These are phyloP conservation scores for Coemansia brasiliensis DNA, from an alignment of 192 early-diverging fungal genomes.

Conservation along the genomic window DNA sequence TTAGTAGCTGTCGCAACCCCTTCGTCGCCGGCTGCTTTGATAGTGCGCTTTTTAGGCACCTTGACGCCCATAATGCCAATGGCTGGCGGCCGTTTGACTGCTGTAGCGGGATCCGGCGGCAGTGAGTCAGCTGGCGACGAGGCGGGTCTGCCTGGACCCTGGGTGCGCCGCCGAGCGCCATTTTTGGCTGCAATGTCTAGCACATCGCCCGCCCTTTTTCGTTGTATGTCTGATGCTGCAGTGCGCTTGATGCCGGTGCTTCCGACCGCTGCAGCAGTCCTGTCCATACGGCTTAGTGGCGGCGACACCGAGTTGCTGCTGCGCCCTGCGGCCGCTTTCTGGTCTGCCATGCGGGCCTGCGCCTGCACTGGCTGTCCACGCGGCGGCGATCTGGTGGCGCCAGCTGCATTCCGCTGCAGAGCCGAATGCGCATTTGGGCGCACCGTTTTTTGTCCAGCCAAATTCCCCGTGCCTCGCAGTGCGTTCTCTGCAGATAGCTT, in stretches of 20 bases:
- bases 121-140: neutral
- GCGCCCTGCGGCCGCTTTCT: neutral
- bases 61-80: conserved; percentile 14
- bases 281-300: neutral
- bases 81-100: conserved; percentile 8
- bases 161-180: conserved; percentile 4
- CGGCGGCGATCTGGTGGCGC: conserved; percentile 1
- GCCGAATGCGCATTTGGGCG: neutral
- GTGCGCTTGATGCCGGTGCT: conserved; percentile 5
- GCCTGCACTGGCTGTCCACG: neutral
- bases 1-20: neutral
- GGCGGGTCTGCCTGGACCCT: neutral
- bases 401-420: neutral
- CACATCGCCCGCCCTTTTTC: conserved; percentile 7
- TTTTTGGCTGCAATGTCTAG: neutral
- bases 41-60: conserved; percentile 42
- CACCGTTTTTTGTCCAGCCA: neutral
- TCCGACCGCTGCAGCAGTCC: neutral
- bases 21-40: conserved; percentile 3
- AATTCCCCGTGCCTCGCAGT: neutral
- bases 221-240: neutral
- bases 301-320: conserved; percentile 10
- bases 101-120: neutral
- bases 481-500: neutral
- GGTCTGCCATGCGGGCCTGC: neutral